Evolutionary conservation across 768 basidiomycete species (phyloP).

Genomic region (Russula compacta): DNA sequence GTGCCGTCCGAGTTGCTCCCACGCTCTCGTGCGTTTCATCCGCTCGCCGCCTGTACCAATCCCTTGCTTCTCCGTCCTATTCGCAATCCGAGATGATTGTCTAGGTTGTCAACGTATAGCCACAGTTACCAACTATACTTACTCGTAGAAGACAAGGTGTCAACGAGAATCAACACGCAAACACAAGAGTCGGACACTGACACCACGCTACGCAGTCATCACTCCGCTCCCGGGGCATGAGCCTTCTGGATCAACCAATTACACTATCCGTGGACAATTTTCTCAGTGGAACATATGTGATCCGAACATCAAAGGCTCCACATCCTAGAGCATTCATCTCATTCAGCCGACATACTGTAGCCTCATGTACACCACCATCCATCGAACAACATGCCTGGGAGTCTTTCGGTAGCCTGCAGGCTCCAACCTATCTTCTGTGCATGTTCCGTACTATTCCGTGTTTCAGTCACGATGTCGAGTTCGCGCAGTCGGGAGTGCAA

Average conservation of each 20-base stretch:
- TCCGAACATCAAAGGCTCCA: neutral
- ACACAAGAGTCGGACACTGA: neutral
- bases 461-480: neutral
- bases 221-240: neutral
- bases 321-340: neutral
- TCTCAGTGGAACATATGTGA: neutral
- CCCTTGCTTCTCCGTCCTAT: neutral
- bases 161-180: neutral
- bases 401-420: neutral
- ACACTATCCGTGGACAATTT: neutral
- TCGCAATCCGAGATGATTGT: neutral
- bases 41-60: neutral
- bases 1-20: neutral
- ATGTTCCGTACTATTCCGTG: no score
- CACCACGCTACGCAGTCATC: neutral
- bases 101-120: no score
- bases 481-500: neutral
- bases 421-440: no score
- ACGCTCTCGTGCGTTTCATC: neutral
- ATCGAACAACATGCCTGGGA: neutral
- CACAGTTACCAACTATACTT: neutral
- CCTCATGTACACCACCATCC: neutral
- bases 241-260: neutral
- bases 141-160: neutral
- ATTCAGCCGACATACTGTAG: neutral